Evolutionary conservation across 177 flowering plant species (phyloP).

Genomic region (Vitis hybrid): DNA sequence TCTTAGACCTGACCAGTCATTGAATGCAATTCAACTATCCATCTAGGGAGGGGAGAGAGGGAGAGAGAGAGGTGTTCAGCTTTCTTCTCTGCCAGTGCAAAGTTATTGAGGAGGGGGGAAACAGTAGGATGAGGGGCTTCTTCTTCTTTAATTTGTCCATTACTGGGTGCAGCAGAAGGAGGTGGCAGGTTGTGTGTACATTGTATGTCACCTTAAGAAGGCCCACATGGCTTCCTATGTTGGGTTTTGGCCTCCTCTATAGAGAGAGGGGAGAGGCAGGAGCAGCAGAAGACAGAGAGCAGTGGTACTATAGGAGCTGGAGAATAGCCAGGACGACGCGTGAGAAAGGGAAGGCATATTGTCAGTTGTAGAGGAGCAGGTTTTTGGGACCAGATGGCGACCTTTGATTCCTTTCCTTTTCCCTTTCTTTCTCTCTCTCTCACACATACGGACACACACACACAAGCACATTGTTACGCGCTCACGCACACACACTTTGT

Average conservation of each 20-base stretch:
- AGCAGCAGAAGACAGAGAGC: background rate
- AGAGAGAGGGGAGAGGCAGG: background rate
- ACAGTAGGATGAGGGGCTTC: constrained; percentile 14
- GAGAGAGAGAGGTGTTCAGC: constrained; percentile 3
- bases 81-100: constrained; percentile 8
- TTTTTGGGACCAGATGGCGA: constrained; percentile 10
- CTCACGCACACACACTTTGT: too few species aligned
- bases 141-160: background rate
- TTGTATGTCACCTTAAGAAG: background rate
- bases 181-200: constrained; percentile 6
- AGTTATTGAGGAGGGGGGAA: constrained; percentile 9
- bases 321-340: constrained; percentile 4
- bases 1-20: constrained; percentile 1
- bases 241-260: constrained; percentile 14
- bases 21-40: constrained; percentile 9
- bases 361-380: constrained; percentile 15
- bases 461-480: too few species aligned
- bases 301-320: background rate
- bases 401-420: constrained; percentile 3
- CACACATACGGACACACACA: background rate
- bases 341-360: constrained; percentile 14
- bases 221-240: constrained; percentile 11
- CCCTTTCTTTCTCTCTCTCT: constrained; percentile 1
- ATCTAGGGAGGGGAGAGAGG: background rate
- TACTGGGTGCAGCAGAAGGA: background rate